Evolutionary conservation across 2,329 filamentous ascomycete genomes (phyloP).

Genomic region (Periglandula ipomoeae): DNA sequence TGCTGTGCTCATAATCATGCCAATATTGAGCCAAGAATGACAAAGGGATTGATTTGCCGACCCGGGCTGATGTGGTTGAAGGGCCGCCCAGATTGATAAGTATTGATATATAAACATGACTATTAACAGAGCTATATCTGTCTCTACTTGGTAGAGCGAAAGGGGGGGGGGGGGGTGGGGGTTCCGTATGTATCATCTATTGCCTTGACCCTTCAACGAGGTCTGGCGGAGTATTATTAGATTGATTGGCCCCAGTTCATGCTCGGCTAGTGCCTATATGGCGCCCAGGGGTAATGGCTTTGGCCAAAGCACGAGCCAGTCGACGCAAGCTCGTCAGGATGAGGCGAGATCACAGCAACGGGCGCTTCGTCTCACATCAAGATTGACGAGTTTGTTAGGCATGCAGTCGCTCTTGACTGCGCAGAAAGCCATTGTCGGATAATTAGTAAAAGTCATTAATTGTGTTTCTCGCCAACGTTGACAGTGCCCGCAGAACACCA

Average conservation of each 20-base stretch:
- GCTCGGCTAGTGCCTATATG: neutral
- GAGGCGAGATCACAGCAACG: neutral
- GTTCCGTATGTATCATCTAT: too few species aligned
- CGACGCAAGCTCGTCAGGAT: neutral
- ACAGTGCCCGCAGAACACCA: neutral
- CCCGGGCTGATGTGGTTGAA: too few species aligned
- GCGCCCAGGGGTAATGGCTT: neutral
- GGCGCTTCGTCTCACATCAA: neutral
- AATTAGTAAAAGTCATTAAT: neutral
- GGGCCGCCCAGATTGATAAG: too few species aligned
- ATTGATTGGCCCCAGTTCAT: neutral
- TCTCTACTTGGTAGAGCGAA: too few species aligned
- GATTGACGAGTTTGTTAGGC: neutral
- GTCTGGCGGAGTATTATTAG: neutral
- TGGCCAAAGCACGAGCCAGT: neutral
- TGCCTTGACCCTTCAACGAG: too few species aligned
- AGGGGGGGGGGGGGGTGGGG: too few species aligned
- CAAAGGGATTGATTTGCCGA: too few species aligned
- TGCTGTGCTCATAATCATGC: neutral
- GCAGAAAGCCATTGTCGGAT: neutral
- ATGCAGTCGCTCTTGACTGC: neutral
- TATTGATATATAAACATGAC: too few species aligned
- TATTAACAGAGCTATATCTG: too few species aligned
- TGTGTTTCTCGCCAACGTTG: neutral
- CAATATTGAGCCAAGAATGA: too few species aligned